Conservation (phyloP, 2,329 filamentous ascomycete genomes). For the Verticillium klebahnii region DNA sequence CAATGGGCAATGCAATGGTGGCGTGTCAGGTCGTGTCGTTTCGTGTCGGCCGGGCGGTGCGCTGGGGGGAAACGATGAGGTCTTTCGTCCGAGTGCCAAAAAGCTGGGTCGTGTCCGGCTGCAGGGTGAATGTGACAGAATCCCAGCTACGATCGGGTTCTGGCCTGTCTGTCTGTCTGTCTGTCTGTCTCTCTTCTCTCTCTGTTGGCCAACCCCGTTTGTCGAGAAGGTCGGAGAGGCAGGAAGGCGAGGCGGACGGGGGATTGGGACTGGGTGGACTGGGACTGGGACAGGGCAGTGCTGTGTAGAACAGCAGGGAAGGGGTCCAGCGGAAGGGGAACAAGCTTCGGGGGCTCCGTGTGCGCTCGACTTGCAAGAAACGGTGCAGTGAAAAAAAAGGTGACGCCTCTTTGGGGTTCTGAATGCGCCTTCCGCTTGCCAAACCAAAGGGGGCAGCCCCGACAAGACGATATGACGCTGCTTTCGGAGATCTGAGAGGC, state of each 20-base stretch:
- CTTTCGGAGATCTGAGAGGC: background rate
- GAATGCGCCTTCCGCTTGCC: too few relatives aligned
- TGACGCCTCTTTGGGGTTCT: background rate
- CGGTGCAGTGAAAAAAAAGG: background rate
- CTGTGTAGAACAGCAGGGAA: background rate
- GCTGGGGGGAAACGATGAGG: background rate
- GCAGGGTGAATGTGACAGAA: background rate
- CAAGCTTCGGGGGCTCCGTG: constrained; percentile 1
- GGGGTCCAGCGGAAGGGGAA: background rate
- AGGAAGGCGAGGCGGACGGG: background rate
- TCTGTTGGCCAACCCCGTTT: background rate
- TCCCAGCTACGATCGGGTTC: background rate
- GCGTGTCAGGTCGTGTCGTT: background rate
- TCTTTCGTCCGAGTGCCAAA: background rate
- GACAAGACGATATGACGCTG: background rate
- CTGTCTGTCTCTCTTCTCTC: background rate
- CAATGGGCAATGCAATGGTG: background rate
- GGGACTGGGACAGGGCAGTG: background rate
- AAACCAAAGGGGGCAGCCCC: background rate
- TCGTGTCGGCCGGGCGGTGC: background rate
- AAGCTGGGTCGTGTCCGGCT: background rate
- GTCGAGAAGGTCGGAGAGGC: background rate
- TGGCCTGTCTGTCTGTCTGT: background rate
- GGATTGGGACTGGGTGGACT: background rate
- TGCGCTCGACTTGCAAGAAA: background rate